Evolutionary conservation across 768 basidiomycete genomes (phyloP), one percentile per base, ranked within the genome.

Genomic region (Leccinum aurantiacum): DNA sequence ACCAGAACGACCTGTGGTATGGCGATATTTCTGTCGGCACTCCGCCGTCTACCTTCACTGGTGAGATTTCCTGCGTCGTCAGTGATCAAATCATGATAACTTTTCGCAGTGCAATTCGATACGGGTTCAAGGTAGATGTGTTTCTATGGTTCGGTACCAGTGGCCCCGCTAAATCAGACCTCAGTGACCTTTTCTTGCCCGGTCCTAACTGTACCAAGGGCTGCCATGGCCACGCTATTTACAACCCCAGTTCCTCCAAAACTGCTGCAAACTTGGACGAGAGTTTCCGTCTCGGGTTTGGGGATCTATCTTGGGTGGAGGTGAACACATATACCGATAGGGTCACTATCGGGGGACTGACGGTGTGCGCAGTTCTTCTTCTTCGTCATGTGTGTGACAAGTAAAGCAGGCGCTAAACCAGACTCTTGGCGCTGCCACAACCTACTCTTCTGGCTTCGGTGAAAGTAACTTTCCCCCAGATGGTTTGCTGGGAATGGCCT

Each of bases 401-500:
- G 1, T 2, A 1, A 6, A 33, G 22, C 19, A 69, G 68, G 68
- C 60, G 9, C 6, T 6, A 9, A 3, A 8, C 0, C 68, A 69
- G 47, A 57, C 59, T 0, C 19, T 69, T 3, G 63, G 68, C 6
- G 60, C 50, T 24, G 68, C 63, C 2, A 44, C 44, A 1, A 0
- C n/a, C 3, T 67, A 66, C 25, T 63, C 59, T 7, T 6, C 57
- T 15, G 6, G 4, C 8, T 24, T 69, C 3, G 24, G 2, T 14
- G 14, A 37, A 37, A 37, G 14, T 3, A 37, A 37, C 35, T 66
- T 66, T 11, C 56, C 57, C 7, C 1, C 67, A 2, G 72, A 71
- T 38, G 72, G 75, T 3, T 35, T 76, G 35, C 57, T 76, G 62
- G 77, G 80, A 52, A 75, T 82, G 79, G 80, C 62, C 0, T 82